These are phyloP conservation scores for Quercus lobata DNA, from an alignment of 331 rosid genomes.

Conservation along the genomic window DNA sequence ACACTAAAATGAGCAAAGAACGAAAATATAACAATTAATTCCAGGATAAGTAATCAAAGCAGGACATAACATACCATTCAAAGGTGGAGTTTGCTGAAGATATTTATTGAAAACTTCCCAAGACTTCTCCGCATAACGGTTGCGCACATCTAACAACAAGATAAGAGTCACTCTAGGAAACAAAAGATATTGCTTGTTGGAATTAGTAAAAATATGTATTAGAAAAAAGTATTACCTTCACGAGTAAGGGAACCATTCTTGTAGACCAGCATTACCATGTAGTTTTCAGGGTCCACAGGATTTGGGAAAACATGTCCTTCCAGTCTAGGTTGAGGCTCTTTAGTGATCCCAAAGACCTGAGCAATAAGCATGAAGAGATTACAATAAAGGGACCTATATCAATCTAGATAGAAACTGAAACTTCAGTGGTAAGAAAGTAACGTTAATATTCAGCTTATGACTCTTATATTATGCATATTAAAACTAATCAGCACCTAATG, in stretches of 20 bases:
- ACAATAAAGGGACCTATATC: constrained; percentile 8
- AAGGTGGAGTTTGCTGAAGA: constrained; percentile 70
- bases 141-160: constrained; percentile 60
- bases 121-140: constrained; percentile 57
- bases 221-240: constrained; percentile 58
- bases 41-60: not conserved
- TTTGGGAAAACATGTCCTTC: constrained; percentile 96
- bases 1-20: constrained; percentile 25
- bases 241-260: constrained; percentile 96
- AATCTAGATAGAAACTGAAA: not conserved
- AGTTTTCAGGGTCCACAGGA: constrained; percentile 79
- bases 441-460: not conserved
- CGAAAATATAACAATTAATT: constrained; percentile 6
- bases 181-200: not conserved
- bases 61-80: constrained; percentile 53
- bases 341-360: constrained; percentile 86
- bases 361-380: constrained; percentile 13
- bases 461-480: not conserved
- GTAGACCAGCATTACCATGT: constrained; percentile 95
- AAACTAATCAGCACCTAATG: not conserved
- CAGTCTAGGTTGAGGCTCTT: constrained; percentile 77
- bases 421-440: not conserved
- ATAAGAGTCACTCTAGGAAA: constrained; percentile 14
- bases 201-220: not conserved
- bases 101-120: constrained; percentile 72